phyloP scores from a whole-genome alignment of 2,329 filamentous ascomycete species.

The Phyllosticta capitalensis region DNA sequence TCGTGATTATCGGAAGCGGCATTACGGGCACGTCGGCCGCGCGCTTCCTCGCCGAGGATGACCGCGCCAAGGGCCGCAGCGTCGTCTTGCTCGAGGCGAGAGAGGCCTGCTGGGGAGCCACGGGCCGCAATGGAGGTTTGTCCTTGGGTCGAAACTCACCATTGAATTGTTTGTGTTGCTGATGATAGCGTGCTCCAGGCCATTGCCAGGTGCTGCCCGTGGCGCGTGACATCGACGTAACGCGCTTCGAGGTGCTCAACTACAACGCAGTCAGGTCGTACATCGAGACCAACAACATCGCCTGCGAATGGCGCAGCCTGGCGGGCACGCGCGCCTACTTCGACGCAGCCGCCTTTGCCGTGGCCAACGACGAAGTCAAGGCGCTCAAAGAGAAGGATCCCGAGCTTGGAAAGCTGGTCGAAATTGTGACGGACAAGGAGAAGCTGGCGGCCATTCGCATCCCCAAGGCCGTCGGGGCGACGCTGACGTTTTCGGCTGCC shows the following conservation, averaged over 20 bases:
- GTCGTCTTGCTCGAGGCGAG: conserved; percentile 68
- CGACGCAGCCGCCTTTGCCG: conserved; percentile 44
- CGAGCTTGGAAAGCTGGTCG: conserved; percentile 42
- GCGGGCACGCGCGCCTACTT: conserved; percentile 57
- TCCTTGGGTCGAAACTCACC: neutral
- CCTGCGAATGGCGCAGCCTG: conserved; percentile 60
- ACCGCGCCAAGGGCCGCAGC: conserved; percentile 35
- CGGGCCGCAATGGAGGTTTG: conserved; percentile 43
- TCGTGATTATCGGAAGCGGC: conserved; percentile 65
- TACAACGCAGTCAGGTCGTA: conserved; percentile 51
- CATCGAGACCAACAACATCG: conserved; percentile 47
- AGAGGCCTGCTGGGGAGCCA: conserved; percentile 76
- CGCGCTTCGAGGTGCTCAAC: conserved; percentile 63
- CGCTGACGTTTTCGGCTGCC: conserved; percentile 56
- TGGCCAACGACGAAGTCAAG: conserved; percentile 43
- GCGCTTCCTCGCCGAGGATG: conserved; percentile 45
- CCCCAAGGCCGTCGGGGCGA: conserved; percentile 43
- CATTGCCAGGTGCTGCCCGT: conserved; percentile 70
- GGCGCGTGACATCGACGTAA: conserved; percentile 48
- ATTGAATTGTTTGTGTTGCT: too few relatives aligned
- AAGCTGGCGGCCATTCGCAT: conserved; percentile 44
- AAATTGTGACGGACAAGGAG: conserved; percentile 30
- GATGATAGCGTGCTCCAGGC: conserved; percentile 17
- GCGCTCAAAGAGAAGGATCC: conserved; percentile 44
- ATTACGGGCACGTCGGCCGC: conserved; percentile 68